phyloP scores from a whole-genome alignment of 139 green algal species.

The Tetratostichococcus sp. region DNA sequence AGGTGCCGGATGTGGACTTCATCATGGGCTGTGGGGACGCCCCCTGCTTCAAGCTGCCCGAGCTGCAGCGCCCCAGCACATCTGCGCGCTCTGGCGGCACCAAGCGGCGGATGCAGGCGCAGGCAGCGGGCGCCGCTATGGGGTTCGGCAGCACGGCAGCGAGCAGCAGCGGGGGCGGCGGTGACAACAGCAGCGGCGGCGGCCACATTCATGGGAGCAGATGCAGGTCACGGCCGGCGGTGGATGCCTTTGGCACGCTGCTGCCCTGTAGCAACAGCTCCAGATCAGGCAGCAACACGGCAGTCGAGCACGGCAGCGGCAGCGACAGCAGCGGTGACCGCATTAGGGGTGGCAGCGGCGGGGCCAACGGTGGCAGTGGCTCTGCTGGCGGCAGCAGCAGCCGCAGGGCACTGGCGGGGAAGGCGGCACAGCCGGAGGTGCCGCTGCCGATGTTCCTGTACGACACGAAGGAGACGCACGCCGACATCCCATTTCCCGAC shows the following conservation, averaged over 20 bases:
- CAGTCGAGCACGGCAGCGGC: slow-evolving; percentile 1
- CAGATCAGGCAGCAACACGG: not conserved
- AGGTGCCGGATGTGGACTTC: slow-evolving; percentile 14
- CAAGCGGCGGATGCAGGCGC: not conserved
- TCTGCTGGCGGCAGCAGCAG: not conserved
- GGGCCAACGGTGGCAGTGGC: too few species aligned
- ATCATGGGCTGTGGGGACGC: slow-evolving; percentile 6
- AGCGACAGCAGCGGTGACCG: too few species aligned
- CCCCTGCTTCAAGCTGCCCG: not conserved
- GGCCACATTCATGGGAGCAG: not conserved
- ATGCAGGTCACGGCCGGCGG: too few species aligned
- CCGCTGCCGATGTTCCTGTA: slow-evolving; percentile 28
- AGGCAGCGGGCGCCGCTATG: not conserved
- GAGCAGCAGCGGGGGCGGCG: not conserved
- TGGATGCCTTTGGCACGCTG: not conserved
- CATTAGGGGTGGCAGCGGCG: not conserved
- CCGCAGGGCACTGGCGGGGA: not conserved
- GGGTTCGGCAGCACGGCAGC: too few species aligned
- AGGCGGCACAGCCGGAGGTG: not conserved
- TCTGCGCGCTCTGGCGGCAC: too few species aligned
- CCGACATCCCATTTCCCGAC: slow-evolving; percentile 39
- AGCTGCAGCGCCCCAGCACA: not conserved
- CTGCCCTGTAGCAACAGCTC: not conserved
- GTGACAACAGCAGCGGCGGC: not conserved
- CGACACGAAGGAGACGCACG: slow-evolving; percentile 11